A percentile compares a stretch with the other conserved stretches of the same genome.
Conservation (phyloP, 2,329 filamentous ascomycete genomes). For the Diaporthe capsici region DNA sequence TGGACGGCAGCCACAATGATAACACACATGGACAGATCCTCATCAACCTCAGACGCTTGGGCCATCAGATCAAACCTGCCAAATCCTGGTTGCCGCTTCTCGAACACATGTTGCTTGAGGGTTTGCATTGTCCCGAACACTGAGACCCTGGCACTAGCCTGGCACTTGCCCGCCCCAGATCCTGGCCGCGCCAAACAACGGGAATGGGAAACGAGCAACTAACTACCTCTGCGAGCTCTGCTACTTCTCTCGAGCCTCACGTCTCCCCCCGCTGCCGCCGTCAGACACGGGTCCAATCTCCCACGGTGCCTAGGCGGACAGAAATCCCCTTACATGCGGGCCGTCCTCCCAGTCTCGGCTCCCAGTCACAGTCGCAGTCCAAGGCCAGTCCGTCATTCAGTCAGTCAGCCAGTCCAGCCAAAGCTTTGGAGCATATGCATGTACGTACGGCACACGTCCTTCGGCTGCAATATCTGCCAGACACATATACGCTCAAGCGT, state of each 20-base stretch:
- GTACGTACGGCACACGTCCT: not conserved
- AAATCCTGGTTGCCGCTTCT: constrained; percentile 1
- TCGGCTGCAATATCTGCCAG: constrained; percentile 24
- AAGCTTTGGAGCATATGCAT: not conserved
- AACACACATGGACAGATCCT: not conserved
- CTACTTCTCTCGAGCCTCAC: not conserved
- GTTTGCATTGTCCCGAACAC: constrained; percentile 4
- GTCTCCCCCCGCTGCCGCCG: not conserved
- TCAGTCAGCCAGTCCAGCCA: not conserved
- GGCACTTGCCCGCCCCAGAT: not conserved
- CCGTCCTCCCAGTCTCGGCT: not conserved
- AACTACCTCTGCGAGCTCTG: not conserved
- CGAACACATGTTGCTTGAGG: constrained; percentile 14
- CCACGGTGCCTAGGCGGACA: not conserved
- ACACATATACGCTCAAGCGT: constrained; percentile 13
- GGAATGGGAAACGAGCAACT: not conserved
- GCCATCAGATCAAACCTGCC: constrained; percentile 31
- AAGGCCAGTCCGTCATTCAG: not conserved
- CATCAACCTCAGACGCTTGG: constrained; percentile 33
- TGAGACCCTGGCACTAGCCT: not conserved
- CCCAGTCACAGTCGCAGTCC: not conserved
- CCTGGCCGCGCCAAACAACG: not conserved
- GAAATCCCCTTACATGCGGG: not conserved
- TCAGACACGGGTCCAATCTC: not conserved
- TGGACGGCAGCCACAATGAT: not conserved